These are phyloP conservation scores for Alternaria sp. DNA, from an alignment of 2,329 filamentous ascomycete genomes.

Conservation along the genomic window DNA sequence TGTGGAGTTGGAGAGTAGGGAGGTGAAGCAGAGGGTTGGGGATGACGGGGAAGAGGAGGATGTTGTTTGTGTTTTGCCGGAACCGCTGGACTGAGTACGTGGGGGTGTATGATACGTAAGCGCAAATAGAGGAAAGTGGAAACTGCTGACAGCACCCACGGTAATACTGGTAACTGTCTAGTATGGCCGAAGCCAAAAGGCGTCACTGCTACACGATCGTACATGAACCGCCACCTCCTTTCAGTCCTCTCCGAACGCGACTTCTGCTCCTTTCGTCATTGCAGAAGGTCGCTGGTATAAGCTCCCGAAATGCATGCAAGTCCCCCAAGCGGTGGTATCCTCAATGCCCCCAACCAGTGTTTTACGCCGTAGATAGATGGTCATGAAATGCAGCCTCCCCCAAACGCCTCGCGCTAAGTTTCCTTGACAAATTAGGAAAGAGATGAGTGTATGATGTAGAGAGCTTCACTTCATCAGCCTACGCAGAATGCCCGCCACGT, in stretches of 20 bases:
- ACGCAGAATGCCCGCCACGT: neutral
- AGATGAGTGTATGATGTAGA: conserved; percentile 7
- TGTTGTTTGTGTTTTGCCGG: neutral
- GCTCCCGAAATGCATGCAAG: conserved; percentile 7
- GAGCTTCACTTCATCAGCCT: conserved; percentile 8
- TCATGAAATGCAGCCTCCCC: conserved; percentile 11
- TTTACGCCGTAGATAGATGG: conserved; percentile 22
- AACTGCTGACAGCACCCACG: neutral
- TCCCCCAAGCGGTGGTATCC: conserved; percentile 26
- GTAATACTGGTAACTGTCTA: neutral
- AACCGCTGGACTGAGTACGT: neutral
- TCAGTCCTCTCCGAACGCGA: neutral
- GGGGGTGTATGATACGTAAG: neutral
- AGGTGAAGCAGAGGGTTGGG: neutral
- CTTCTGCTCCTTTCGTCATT: neutral
- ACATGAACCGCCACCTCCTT: neutral
- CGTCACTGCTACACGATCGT: neutral
- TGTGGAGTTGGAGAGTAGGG: neutral
- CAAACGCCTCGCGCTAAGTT: conserved; percentile 32
- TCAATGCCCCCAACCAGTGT: conserved; percentile 9
- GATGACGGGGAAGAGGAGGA: neutral
- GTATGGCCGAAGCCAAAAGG: neutral
- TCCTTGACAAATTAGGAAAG: conserved; percentile 17
- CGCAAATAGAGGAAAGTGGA: neutral
- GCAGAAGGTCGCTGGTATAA: neutral